Evolutionary conservation across 257 asterid species (phyloP).

Genomic region (Ligustrum vulgare): DNA sequence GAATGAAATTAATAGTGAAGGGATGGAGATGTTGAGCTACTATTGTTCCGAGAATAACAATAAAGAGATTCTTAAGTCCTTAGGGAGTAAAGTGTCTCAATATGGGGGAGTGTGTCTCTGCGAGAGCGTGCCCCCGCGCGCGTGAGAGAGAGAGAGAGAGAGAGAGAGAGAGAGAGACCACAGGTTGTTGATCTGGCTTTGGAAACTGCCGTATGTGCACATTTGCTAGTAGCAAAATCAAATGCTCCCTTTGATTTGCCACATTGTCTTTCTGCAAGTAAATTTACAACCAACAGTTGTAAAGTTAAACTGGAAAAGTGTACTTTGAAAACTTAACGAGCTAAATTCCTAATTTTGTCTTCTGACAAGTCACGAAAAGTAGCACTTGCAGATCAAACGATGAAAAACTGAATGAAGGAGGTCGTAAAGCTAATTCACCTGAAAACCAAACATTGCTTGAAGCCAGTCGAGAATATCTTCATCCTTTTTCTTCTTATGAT

Average conservation of each 20-base stretch:
- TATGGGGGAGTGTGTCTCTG: not conserved
- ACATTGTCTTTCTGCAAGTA: conserved; percentile 84
- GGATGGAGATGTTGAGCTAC: not conserved
- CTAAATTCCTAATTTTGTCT: conserved; percentile 13
- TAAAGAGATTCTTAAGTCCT: not conserved
- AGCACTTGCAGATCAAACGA: not conserved
- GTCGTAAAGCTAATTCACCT: conserved; percentile 47
- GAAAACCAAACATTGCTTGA: conserved; percentile 98
- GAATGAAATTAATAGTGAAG: not conserved
- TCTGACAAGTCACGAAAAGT: not conserved
- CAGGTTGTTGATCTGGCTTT: conserved; percentile 96
- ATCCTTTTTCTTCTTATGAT: conserved; percentile 94
- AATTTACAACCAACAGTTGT: conserved; percentile 24
- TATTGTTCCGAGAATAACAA: not conserved
- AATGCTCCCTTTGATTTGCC: conserved; percentile 98
- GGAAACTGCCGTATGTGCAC: conserved; percentile 97
- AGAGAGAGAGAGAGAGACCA: conserved; percentile 47
- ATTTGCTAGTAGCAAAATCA: conserved; percentile 94
- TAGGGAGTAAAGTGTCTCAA: not conserved
- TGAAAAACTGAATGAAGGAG: conserved; percentile 13
- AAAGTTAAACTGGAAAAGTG: conserved; percentile 8
- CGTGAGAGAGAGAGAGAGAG: not conserved
- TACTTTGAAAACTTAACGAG: not conserved
- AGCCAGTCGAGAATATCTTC: conserved; percentile 99
- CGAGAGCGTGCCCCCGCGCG: not conserved